phyloP scores from a whole-genome alignment of 768 basidiomycete species.

The Pleurotus tuber-regium region DNA sequence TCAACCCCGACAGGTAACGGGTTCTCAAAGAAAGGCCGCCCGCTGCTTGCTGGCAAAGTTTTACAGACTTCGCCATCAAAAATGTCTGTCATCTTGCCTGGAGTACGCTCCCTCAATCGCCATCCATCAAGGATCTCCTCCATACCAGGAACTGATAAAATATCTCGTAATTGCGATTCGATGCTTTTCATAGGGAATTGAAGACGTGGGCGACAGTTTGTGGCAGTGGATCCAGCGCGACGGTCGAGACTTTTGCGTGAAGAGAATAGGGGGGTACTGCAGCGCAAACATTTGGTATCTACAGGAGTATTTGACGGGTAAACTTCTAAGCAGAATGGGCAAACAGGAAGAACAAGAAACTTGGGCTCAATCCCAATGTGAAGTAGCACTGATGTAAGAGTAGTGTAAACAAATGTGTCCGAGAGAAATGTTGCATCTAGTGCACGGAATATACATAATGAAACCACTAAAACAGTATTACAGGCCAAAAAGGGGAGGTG shows the following conservation, averaged over 20 bases:
- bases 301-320: background rate
- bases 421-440: too few relatives aligned
- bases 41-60: background rate
- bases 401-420: too few relatives aligned
- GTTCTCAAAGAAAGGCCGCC: background rate
- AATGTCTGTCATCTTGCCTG: background rate
- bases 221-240: background rate
- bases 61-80: constrained; percentile 1
- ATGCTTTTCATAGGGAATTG: background rate
- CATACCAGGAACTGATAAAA: background rate
- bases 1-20: background rate
- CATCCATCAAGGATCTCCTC: constrained; percentile 1
- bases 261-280: background rate
- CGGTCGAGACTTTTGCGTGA: too few relatives aligned
- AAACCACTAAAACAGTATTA: too few relatives aligned
- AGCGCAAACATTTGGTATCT: background rate
- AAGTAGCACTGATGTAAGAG: background rate
- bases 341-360: background rate
- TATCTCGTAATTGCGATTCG: background rate
- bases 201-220: background rate
- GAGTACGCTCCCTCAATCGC: background rate
- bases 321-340: background rate
- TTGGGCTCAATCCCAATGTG: background rate
- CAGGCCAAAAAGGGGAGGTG: too few relatives aligned
- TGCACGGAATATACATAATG: too few relatives aligned